Conservation (phyloP, 2,329 filamentous ascomycete species). For the Gnomoniopsis sp. region DNA sequence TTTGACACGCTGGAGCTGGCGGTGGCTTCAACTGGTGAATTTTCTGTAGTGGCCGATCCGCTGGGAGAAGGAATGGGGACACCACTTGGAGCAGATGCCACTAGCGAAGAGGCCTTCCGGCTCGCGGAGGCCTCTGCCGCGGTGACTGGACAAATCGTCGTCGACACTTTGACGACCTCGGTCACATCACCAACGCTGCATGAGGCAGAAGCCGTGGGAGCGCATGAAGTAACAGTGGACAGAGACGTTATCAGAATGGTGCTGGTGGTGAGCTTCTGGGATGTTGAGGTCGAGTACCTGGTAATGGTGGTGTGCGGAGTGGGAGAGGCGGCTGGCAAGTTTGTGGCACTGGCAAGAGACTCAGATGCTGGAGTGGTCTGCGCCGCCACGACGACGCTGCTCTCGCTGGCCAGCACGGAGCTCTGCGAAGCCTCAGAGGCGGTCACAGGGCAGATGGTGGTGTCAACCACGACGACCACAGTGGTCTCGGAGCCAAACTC, state of each 20-base stretch:
- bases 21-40: neutral
- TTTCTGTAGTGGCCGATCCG: neutral
- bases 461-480: conserved; percentile 11
- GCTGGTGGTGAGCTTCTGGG: conserved; percentile 11
- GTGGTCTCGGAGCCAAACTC: conserved; percentile 16
- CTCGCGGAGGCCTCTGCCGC: neutral
- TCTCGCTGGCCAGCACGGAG: neutral
- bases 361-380: conserved; percentile 10
- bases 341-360: neutral
- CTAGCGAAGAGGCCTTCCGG: neutral
- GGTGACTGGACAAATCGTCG: conserved; percentile 14
- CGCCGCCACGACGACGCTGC: neutral
- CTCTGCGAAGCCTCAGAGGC: conserved; percentile 11
- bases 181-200: conserved; percentile 12
- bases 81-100: neutral
- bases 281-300: neutral
- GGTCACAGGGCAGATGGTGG: conserved; percentile 15
- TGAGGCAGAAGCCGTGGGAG: neutral
- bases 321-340: neutral
- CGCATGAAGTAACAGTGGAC: conserved; percentile 11
- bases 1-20: neutral
- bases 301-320: neutral
- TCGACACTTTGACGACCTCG: conserved; percentile 8
- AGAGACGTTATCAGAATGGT: conserved; percentile 9
- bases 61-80: neutral